Base-by-base conservation (phyloP, 305 asterid species). In the Fraxinus nigra region DNA sequence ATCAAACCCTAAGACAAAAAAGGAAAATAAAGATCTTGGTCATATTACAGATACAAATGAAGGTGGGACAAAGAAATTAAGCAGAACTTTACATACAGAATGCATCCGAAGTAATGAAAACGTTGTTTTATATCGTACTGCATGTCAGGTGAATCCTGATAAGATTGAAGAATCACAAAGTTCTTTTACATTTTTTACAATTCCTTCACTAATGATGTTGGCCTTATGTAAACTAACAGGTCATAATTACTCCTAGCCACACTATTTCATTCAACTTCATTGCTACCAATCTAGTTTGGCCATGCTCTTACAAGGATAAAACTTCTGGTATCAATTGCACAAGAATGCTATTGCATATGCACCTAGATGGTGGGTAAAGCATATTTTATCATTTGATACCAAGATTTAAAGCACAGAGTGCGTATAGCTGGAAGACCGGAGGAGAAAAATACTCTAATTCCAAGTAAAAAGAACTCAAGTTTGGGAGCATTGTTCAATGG, bases 1-100 rank as follows among this genome's bases (percentile, higher is more conserved):
- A 96, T 87, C 90, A 96, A 83, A 82, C 98, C 99, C 98, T 93
- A 89, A 78, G 1, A 77, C 35, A 83, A 54, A 63, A 79, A 65
- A 22, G 30, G 65, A 16, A 83, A 63, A 81, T 22, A 32, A 77
- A 76, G 22, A 72, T 40, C 65, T 70, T 14, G 28, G 74, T 77
- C 20, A 69, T 26, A 51, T 74, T 56, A 75, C 28, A 20, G 24
- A 82, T 61, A 63, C 72, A 65, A 9, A 65, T 65, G 30, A 10
- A 65, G 72, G 72, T 22, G 34, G 10, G 69, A 59, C 28, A 14
- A 59, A 18, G 69, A 59, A 59, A 59, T 59, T 20, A 20, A 59
- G 30, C 10, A 59, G 7, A 65, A 14, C 30, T 65, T 65, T 65
- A 16, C 14, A 65, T n/a, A 26, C 0, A 26, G 20, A 65, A 16